These are phyloP conservation scores for Diplodia seriata DNA, from an alignment of 2,329 filamentous ascomycete genomes.

Conservation along the genomic window DNA sequence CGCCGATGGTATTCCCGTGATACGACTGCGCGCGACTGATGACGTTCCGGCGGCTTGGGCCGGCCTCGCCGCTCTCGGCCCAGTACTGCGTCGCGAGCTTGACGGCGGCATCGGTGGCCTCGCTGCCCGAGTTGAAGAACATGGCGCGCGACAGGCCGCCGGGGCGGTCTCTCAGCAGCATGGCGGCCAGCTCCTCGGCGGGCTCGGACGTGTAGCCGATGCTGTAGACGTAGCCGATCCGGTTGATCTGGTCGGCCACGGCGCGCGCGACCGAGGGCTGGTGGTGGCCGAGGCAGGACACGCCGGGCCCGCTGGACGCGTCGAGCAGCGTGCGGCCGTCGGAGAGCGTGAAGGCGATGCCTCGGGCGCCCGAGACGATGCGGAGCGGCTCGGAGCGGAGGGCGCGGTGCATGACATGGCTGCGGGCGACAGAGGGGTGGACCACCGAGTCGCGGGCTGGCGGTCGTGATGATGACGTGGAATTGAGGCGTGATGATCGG, in stretches of 20 bases:
- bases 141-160: conserved; percentile 31
- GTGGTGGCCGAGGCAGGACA: conserved; percentile 35
- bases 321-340: conserved; percentile 34
- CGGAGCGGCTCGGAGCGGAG: conserved; percentile 7
- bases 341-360: conserved; percentile 29
- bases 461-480: neutral
- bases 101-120: conserved; percentile 57
- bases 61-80: conserved; percentile 45
- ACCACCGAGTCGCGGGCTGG: neutral
- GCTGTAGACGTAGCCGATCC: conserved; percentile 31
- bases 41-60: conserved; percentile 47
- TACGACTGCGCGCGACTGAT: conserved; percentile 57
- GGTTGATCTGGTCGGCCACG: conserved; percentile 29
- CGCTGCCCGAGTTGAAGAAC: conserved; percentile 38
- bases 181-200: conserved; percentile 27
- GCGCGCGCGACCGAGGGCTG: conserved; percentile 28
- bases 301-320: conserved; percentile 34
- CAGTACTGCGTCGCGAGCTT: conserved; percentile 60
- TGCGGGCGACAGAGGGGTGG: conserved; percentile 13
- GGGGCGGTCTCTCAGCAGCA: conserved; percentile 25
- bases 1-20: conserved; percentile 60
- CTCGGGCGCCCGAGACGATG: conserved; percentile 20
- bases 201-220: conserved; percentile 28
- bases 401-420: conserved; percentile 27
- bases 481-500: neutral